Evolutionary conservation across 2,329 filamentous ascomycete genomes (phyloP), one percentile per base, ranked within the genome.

Genomic region (Paecilomyces fulvus): DNA sequence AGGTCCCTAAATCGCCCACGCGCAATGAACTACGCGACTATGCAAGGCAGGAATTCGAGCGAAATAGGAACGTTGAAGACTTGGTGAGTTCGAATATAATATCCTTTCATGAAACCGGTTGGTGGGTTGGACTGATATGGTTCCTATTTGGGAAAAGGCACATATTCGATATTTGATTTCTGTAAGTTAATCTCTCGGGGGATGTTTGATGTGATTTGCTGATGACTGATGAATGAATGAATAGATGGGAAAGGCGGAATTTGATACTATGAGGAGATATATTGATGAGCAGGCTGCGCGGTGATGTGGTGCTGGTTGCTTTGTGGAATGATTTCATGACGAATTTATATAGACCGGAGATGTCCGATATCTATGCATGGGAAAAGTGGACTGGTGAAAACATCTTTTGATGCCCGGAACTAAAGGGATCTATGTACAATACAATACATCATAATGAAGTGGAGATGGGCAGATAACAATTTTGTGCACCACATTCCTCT

Each of bases 231-330:
- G 55, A n/a, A n/a, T n/a, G n/a, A n/a, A 8, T 11, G 25, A 30
- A 23, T 48, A 75, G 69, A 77, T 74, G 14, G 76, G 75, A 3
- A 77, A 77, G 59, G 62, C 75, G 1, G 76, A 78, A 58, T 77
- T 77, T 52, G 73, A 78, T 55, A 73, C 68, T 3, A 76, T 78
- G 74, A 71, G 65, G 55, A 68, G 75, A 43, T 77, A 77, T 64
- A 73, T 78, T 28, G 75, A 77, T 55, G 75, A 77, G 61, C 70
- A 76, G 60, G 67, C 69, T 48, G 63, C 62, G 43, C 59, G 64
- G 43, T 67, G 57, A 25, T 5, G 33, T 30, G 7, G 12, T 5
- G 10, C 4, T 7, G 9, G 8, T 31, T 31, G 30, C 30, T 31
- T 1, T 21, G 10, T 12, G 10, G 37, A 43, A 7, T 43, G 14